Evolutionary conservation across 1,139 yeast genomes (phyloP), one percentile per base, ranked within the genome.

Genomic region (Suzukiozyma palmioleophila): DNA sequence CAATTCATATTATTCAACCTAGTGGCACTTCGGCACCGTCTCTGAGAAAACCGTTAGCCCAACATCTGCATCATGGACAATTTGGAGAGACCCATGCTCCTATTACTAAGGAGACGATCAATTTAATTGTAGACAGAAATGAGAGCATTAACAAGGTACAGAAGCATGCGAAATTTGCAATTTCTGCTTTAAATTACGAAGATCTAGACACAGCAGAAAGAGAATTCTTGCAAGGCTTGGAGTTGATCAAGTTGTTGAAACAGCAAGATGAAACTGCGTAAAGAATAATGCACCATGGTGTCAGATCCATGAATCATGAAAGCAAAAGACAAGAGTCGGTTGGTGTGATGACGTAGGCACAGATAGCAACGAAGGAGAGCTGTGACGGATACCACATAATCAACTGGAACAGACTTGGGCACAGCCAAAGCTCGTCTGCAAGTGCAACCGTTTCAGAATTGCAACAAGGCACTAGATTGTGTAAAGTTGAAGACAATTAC

Each of bases 181-280:
- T 90, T 8, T 86, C 96, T 37, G 98, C 98, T 0, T 73, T 92
- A 50, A 90, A 89, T 57, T 92, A 89, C 58, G 97, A 92, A 48
- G 98, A 92, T 53, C 66, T 80, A 34, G 69, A 60, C 4, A 92
- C 97, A 0, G 97, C 97, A 0, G 78, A 84, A 37, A 64, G 63
- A n/a, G 95, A 92, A 59, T 68, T 92, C 32, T 62, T 66, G 31
- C 57, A 68, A 22, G 96, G 96, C 0, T 63, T 90, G 39, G 73
- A 66, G 33, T 40, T 56, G 33, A 37, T 57, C 12, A 43, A 44
- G 36, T 28, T 46, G 2, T 37, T 56, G n/a, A 48, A 48, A 36
- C 32, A 39, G 21, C 12, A 31, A 5, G n/a, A 18, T 9, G 26
- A 16, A 21, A 15, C 16, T 7, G 22, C 22, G 22, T 18, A n/a